Conservation (phyloP, 106 monocot species). For the Allium fistulosum region DNA sequence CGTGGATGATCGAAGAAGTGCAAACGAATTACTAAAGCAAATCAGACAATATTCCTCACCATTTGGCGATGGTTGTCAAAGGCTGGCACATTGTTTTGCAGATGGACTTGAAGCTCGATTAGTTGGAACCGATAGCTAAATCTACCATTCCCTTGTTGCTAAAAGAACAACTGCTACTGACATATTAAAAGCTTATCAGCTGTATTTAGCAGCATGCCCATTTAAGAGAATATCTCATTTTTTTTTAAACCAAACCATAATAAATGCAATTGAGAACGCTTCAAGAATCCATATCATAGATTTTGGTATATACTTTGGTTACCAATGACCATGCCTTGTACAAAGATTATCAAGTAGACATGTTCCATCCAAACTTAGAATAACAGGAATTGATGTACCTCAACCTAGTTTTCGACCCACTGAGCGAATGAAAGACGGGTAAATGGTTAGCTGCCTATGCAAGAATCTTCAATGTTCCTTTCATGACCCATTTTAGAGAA, state of each 20-base stretch:
- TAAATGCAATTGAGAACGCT: constrained; percentile 45
- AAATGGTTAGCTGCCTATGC: constrained; percentile 62
- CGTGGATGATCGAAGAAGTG: constrained; percentile 50
- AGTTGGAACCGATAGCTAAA: constrained; percentile 77
- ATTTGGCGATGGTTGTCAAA: constrained; percentile 62
- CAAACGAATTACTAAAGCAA: constrained; percentile 56
- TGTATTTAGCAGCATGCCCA: constrained; percentile 66
- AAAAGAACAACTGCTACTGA: constrained; percentile 43
- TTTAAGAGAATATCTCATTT: constrained; percentile 62
- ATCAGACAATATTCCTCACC: constrained; percentile 76
- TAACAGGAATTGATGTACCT: constrained; percentile 81
- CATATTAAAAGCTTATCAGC: constrained; percentile 64
- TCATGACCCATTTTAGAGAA: constrained; percentile 76
- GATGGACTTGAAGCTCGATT: constrained; percentile 85
- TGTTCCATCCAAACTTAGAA: constrained; percentile 61
- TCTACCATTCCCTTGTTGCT: constrained; percentile 41
- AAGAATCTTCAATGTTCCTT: constrained; percentile 42
- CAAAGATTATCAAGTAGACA: constrained; percentile 29
- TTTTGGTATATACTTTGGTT: constrained; percentile 78
- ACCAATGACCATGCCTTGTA: constrained; percentile 84
- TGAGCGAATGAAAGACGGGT: constrained; percentile 60
- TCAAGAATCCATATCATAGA: constrained; percentile 66
- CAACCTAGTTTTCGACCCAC: constrained; percentile 77
- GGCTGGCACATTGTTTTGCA: constrained; percentile 65
- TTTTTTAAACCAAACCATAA: constrained; percentile 57